These are phyloP conservation scores for Musa troglodytarum DNA, from an alignment of 176 grass and related monocot species.

Conservation along the genomic window DNA sequence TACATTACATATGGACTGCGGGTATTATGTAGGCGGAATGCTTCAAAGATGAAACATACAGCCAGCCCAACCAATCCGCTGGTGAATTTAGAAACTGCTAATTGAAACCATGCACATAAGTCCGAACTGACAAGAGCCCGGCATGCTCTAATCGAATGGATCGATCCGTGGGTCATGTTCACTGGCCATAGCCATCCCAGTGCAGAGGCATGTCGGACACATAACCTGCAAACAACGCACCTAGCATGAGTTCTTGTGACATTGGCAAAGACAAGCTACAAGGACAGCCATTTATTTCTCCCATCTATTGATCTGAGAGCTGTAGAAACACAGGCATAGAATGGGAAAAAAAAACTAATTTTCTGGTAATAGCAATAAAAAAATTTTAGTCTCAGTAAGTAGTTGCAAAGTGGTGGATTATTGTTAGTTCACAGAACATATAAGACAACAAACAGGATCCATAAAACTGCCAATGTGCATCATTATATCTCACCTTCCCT, in stretches of 20 bases:
- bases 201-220: constrained; percentile 98
- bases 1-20: too few species aligned
- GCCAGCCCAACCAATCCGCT: neutral
- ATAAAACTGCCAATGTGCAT: neutral
- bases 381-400: neutral
- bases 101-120: neutral
- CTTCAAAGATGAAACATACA: too few species aligned
- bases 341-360: too few species aligned
- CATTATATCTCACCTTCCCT: constrained; percentile 51
- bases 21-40: too few species aligned
- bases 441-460: neutral
- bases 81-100: neutral
- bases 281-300: too few species aligned
- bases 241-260: neutral
- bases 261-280: too few species aligned
- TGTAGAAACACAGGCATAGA: neutral
- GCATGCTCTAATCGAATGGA: constrained; percentile 53
- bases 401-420: neutral
- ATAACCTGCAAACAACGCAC: constrained; percentile 60
- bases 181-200: constrained; percentile 98
- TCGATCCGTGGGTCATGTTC: constrained; percentile 96
- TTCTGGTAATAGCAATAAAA: neutral
- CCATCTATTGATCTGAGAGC: neutral
- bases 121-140: neutral
- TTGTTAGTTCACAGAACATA: neutral